Base-by-base conservation (phyloP, 805 yeast species). In the Schwanniomyces vanrijiae region DNA sequence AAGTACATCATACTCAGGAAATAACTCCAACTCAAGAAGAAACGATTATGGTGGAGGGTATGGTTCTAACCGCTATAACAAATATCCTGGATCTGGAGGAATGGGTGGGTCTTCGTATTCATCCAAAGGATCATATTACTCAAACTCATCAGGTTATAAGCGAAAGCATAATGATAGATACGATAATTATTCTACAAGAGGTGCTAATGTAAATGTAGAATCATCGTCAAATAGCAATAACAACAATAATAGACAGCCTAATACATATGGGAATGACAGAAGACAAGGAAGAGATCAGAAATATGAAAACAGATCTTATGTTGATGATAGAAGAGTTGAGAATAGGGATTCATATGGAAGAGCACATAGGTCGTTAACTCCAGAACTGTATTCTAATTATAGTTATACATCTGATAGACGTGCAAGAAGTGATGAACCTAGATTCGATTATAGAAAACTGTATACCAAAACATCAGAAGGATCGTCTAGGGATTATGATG, bases 111-210 rank as follows among this genome's bases (percentile, higher is more conserved):
- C 40, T n/a, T 29, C 40, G 2, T 44, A 44, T 16, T 40, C 46
- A 21, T 40, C 45, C 28, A 39, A 37, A 4, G 41, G 31, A 2
- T 22, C 41, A 24, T 38, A 38, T 24, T 38, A 28, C 21, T 37
- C 42, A 4, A 37, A 31, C 16, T 40, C 40, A 14, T 13, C 24
- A 13, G 40, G 21, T 4, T 38, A 50, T 39, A 57, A 52, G 35
- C 40, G 60, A 26, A 46, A 58, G 37, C 52, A 50, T 7, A 46
- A 41, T 2, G 63, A 58, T 28, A 47, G 63, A 42, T 56, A 58
- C 31, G 62, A 60, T 28, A 54, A 56, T 21, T 60, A 55, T 35
- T 40, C 55, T 14, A 50, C 55, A 20, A 48, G 48, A 37, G 51
- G 48, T 20, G 50, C 39, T 19, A 45, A 28, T 37, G 29, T 26